phyloP scores from a whole-genome alignment of 2,329 filamentous ascomycete genomes.

The Leptographium procerum region DNA sequence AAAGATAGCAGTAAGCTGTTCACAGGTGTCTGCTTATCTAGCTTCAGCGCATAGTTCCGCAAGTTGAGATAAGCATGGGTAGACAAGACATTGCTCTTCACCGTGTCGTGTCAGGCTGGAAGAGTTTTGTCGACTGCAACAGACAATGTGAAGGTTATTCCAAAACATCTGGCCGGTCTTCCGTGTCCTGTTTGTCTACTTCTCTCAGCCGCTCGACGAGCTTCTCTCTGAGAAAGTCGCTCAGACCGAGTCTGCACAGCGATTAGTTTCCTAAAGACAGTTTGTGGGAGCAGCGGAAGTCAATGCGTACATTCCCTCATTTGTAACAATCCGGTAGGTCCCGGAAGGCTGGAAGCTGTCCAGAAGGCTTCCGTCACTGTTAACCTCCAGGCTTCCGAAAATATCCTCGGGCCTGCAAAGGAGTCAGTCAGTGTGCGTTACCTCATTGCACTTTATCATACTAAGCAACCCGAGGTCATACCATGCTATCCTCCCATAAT shows the following conservation, averaged over 20 bases:
- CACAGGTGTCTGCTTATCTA: too few relatives aligned
- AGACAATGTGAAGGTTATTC: background rate
- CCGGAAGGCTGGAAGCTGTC: slow-evolving; percentile 15
- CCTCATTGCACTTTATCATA: background rate
- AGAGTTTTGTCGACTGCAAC: too few relatives aligned
- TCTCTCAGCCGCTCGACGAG: slow-evolving; percentile 39
- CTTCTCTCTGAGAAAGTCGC: slow-evolving; percentile 42
- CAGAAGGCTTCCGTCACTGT: slow-evolving; percentile 31
- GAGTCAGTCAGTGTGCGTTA: background rate
- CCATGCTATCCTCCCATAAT: slow-evolving; percentile 56
- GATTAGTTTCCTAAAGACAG: background rate
- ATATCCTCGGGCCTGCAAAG: slow-evolving; percentile 52
- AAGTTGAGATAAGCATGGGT: too few relatives aligned
- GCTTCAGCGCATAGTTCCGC: too few relatives aligned
- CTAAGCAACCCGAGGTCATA: slow-evolving; percentile 1
- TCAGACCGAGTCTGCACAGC: slow-evolving; percentile 35
- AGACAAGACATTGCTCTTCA: too few relatives aligned
- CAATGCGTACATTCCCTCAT: slow-evolving; percentile 52
- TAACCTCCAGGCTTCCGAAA: slow-evolving; percentile 54
- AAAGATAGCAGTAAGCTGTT: background rate
- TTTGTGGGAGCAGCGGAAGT: background rate
- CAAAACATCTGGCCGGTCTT: slow-evolving; percentile 8
- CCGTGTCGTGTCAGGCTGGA: too few relatives aligned
- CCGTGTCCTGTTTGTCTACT: slow-evolving; percentile 31
- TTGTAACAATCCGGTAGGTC: slow-evolving; percentile 48